phyloP scores from a whole-genome alignment of 805 yeast species.

The Teunomyces lycoperdinae region DNA sequence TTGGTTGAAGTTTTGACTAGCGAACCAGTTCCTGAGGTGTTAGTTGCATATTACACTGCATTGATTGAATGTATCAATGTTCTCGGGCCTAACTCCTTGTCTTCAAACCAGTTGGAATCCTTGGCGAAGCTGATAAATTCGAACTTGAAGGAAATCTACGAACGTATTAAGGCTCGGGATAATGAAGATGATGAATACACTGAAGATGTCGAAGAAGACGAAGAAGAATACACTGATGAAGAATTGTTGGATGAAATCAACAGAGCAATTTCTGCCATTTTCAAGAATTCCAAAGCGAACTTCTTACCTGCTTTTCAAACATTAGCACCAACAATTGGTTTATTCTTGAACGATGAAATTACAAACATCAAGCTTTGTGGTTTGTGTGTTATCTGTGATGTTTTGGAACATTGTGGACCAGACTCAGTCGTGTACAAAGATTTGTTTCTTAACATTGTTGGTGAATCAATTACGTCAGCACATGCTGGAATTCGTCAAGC shows the following conservation, averaged over 20 bases:
- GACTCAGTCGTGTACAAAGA: conserved; percentile 63
- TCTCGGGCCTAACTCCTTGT: conserved; percentile 63
- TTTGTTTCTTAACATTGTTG: conserved; percentile 58
- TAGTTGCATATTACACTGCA: conserved; percentile 74
- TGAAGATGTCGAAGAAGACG: conserved; percentile 82
- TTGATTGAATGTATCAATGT: conserved; percentile 63
- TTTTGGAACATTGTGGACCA: conserved; percentile 76
- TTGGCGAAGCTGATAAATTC: conserved; percentile 59
- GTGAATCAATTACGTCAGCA: conserved; percentile 63
- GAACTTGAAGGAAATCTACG: conserved; percentile 64
- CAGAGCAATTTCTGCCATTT: conserved; percentile 66
- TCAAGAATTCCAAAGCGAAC: conserved; percentile 56
- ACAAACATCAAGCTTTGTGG: conserved; percentile 74
- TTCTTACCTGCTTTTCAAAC: conserved; percentile 66
- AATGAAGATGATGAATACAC: conserved; percentile 79
- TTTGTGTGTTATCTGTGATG: conserved; percentile 73
- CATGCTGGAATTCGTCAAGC: conserved; percentile 81
- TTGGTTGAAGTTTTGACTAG: conserved; percentile 63
- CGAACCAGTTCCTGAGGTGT: conserved; percentile 82
- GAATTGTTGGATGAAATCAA: conserved; percentile 85
- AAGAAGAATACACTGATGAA: conserved; percentile 84
- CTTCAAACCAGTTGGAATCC: conserved; percentile 50
- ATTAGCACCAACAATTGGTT: conserved; percentile 59
- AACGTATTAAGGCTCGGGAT: conserved; percentile 70
- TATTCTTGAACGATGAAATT: conserved; percentile 63